Evolutionary conservation across 2,329 filamentous ascomycete species (phyloP), one percentile per base, ranked within the genome.

Genomic region (Penicillium griseofulvum): DNA sequence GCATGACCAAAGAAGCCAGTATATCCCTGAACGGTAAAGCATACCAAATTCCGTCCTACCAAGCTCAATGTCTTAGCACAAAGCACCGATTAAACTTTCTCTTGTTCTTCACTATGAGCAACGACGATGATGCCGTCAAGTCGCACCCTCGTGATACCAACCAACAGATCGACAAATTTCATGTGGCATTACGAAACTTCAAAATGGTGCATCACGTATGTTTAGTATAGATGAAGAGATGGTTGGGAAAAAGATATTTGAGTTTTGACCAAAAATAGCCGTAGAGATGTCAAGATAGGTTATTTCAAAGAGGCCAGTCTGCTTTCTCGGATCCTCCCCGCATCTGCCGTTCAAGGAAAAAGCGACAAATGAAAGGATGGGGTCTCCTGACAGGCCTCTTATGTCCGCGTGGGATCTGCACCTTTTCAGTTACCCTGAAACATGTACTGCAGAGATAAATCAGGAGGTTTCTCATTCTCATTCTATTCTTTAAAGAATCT

Each of bases 321-420:
- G 19, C 26, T n/a, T 34, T 14, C 31, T 34, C 14, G 31, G 14
- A 16, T 34, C 14, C 12, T 64, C n/a, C 38, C 49, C 16, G 59
- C 12, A 36, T 31, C 42, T 16, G n/a, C 31, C 36, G 24, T 49
- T 31, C 36, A 39, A 29, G 33, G 46, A 48, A 36, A 22, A 47
- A 31, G 36, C 17, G 19, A 57, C 57, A 59, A 63, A 63, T 60
- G 48, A 59, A 49, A 57, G 54, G 37, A 54, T 49, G 49, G 45
- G 54, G 62, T 61, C 62, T 63, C 55, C 62, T 65, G 61, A 63
- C 61, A 51, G 28, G 42, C 37, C 39, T 31, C 36, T 28, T 28
- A 31, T 49, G 47, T 33, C 47, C 26, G 17, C 26, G 17, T 49
- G 36, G 5, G 14, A 49, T 38, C 24, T 38, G 33, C 14, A 1